These are phyloP conservation scores for Russula emetica DNA, from an alignment of 768 basidiomycete species.

Conservation along the genomic window DNA sequence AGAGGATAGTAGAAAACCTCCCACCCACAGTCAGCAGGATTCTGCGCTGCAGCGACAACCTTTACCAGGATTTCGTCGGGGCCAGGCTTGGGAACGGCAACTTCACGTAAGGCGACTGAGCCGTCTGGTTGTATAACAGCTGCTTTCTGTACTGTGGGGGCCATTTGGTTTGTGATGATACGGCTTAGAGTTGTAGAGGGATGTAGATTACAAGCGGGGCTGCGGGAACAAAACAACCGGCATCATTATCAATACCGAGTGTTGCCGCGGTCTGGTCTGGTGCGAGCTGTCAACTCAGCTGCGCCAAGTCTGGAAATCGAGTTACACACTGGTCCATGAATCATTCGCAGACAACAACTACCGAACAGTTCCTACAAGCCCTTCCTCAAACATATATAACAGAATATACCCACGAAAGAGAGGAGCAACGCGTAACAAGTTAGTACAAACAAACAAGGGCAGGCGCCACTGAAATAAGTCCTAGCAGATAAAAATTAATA, in stretches of 20 bases:
- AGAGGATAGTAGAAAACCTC: constrained; percentile 8
- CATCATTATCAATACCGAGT: too few species aligned
- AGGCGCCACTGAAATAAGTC: constrained; percentile 17
- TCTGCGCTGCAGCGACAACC: constrained; percentile 36
- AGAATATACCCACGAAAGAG: not conserved
- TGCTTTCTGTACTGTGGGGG: constrained; percentile 12
- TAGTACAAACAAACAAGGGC: constrained; percentile 13
- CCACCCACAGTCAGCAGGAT: constrained; percentile 30
- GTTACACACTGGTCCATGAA: not conserved
- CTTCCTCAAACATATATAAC: not conserved
- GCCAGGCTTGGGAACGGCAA: constrained; percentile 20
- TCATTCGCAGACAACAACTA: constrained; percentile 1
- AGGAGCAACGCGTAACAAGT: not conserved
- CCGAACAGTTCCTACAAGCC: constrained; percentile 5
- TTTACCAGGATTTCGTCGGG: constrained; percentile 22
- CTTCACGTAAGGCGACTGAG: constrained; percentile 12
- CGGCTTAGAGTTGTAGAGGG: not conserved
- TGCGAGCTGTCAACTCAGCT: too few species aligned
- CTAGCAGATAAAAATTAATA: constrained; percentile 19
- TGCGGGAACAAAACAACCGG: too few species aligned
- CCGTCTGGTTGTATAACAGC: constrained; percentile 12
- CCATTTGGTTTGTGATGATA: not conserved
- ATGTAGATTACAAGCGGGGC: not conserved
- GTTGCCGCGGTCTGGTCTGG: too few species aligned
- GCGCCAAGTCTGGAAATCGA: too few species aligned